Evolutionary conservation across 257 asterid species (phyloP).

Genomic region (Solanum medicagineum): DNA sequence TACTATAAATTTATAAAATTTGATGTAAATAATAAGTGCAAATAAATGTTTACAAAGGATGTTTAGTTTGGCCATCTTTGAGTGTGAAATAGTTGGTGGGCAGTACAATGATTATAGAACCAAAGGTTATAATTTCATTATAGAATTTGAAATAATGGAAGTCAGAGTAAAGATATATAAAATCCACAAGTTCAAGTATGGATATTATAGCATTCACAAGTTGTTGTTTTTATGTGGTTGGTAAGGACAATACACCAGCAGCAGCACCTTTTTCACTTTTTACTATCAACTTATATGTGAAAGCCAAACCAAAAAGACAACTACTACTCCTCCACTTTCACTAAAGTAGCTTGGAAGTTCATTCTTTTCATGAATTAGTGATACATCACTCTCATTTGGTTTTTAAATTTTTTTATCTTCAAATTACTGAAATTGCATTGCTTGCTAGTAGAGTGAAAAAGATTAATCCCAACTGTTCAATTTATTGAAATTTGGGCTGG

Average conservation of each 20-base stretch:
- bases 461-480: too few species aligned
- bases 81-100: neutral
- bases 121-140: neutral
- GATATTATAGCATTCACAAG: neutral
- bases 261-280: neutral
- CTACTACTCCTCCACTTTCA: neutral
- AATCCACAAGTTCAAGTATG: neutral
- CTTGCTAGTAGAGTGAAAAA: too few species aligned
- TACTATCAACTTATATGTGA: neutral
- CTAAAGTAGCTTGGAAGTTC: neutral
- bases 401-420: neutral
- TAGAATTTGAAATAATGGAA: neutral
- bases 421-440: neutral
- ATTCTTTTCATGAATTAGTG: neutral
- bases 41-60: neutral
- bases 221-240: neutral
- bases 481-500: too few species aligned
- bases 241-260: neutral
- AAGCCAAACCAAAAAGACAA: constrained; percentile 1
- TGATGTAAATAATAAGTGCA: neutral
- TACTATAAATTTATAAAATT: neutral
- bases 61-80: neutral
- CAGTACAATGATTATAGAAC: neutral
- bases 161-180: neutral
- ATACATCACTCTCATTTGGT: neutral